Evolutionary conservation across 2,329 filamentous ascomycete genomes (phyloP), one percentile per base, ranked within the genome.

Genomic region (Venturia carpophila): DNA sequence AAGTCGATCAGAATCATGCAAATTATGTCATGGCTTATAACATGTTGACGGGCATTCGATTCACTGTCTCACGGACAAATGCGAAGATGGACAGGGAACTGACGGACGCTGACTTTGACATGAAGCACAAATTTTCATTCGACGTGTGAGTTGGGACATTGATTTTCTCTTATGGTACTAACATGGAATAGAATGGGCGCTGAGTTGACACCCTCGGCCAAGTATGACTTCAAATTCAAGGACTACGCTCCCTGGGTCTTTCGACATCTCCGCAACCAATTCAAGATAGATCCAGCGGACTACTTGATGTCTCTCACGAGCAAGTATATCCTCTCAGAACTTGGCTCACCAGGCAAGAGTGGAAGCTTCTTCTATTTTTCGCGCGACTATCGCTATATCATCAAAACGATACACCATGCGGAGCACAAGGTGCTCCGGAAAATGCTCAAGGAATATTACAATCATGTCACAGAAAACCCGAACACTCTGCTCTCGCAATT

Each of bases 211-310:
- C 94, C 94, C 27, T 97, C 93, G 68, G 92, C 94, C 70, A 97
- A 99, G 78, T 99, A 99, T 80, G 94, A 99, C 79, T 99, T 99
- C 86, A 99, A 99, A 78, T 99, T 99, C 83, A 99, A 99, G 80
- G 94, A 99, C 79, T 99, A 99, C 77, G 93, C 93, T n/a, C 94
- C 94, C 66, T 97, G 93, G 92, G 94, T 99, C 66, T 99, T 99
- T 78, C 91, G 94, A 72, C 91, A 92, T 77, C 83, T 99, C 55
- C 90, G 94, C 69, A 82, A 86, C 61, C 89, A 88, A 68, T 99
- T 99, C 79, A 87, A 89, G 71, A 85, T 97, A 65, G 94, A 99
- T 74, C 94, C 94, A 27, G 94, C 93, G 70, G 94, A 99, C 77
- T 99, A 99, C 75, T 86, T 99, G 67, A 95, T 99, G 87, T 99